These are phyloP conservation scores for Exophiala lecanii-corni DNA, from an alignment of 2,329 filamentous ascomycete genomes.

Conservation along the genomic window DNA sequence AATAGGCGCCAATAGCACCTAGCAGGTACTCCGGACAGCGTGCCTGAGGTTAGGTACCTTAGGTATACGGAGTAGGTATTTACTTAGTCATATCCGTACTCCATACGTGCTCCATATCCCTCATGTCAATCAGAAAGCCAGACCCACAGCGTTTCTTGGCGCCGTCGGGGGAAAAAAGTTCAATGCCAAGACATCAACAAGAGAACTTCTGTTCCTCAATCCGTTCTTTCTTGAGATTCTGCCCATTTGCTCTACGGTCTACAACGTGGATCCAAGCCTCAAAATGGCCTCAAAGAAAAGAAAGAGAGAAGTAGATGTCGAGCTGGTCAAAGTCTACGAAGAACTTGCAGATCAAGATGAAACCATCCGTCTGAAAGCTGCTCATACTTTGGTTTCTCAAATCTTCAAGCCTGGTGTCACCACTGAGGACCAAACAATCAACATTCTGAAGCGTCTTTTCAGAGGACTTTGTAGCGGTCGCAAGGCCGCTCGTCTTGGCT, in stretches of 20 bases:
- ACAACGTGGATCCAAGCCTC: background rate
- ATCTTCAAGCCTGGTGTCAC: slow-evolving; percentile 40
- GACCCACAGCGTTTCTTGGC: too few relatives aligned
- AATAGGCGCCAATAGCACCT: too few relatives aligned
- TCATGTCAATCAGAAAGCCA: too few relatives aligned
- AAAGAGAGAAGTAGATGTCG: slow-evolving; percentile 35
- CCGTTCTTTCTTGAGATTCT: background rate
- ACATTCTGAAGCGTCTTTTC: slow-evolving; percentile 61
- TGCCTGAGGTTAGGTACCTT: too few relatives aligned
- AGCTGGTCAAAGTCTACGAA: slow-evolving; percentile 47
- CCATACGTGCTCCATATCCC: too few relatives aligned
- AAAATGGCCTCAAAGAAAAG: slow-evolving; percentile 21
- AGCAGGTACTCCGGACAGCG: too few relatives aligned
- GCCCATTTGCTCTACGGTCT: background rate
- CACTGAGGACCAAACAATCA: slow-evolving; percentile 38
- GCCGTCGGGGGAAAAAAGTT: background rate
- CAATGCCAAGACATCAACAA: slow-evolving; percentile 3
- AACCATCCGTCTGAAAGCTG: slow-evolving; percentile 43
- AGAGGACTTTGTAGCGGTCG: slow-evolving; percentile 83
- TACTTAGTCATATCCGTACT: too few relatives aligned
- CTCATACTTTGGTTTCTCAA: slow-evolving; percentile 40
- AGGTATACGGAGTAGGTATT: too few relatives aligned
- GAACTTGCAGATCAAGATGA: slow-evolving; percentile 45
- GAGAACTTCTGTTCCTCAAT: background rate
- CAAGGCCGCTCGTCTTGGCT: slow-evolving; percentile 82